phyloP scores from a whole-genome alignment of 768 basidiomycete genomes.

The Xerocomus potaroensis region DNA sequence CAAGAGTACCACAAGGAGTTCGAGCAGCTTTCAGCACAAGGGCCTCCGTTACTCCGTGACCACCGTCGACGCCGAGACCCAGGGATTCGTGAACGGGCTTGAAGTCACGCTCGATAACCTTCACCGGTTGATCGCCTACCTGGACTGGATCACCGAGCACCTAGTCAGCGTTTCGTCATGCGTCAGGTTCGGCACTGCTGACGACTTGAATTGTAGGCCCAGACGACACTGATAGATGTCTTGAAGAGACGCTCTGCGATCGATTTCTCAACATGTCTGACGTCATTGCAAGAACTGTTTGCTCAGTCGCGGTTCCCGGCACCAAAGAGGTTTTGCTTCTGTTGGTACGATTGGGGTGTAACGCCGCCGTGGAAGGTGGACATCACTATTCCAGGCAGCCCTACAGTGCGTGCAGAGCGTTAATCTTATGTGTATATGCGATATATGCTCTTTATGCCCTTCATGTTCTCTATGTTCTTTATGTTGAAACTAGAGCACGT shows the following conservation, averaged over 20 bases:
- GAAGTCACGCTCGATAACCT: slow-evolving; percentile 19
- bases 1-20: not conserved
- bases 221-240: slow-evolving; percentile 11
- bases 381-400: slow-evolving; percentile 20
- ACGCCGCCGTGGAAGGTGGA: slow-evolving; percentile 8
- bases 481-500: slow-evolving; percentile 8
- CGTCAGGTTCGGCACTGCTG: not conserved
- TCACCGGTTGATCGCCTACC: slow-evolving; percentile 20
- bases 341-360: not conserved
- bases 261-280: slow-evolving; percentile 15
- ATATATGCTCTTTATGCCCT: too few species aligned
- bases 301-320: slow-evolving; percentile 8
- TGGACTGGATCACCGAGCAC: slow-evolving; percentile 27
- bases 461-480: slow-evolving; percentile 8
- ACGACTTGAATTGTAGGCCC: slow-evolving; percentile 15
- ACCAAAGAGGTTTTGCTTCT: slow-evolving; percentile 10
- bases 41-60: not conserved
- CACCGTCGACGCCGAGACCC: slow-evolving; percentile 8
- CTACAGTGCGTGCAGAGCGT: slow-evolving; percentile 16
- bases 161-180: slow-evolving; percentile 14
- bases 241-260: slow-evolving; percentile 3
- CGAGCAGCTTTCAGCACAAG: slow-evolving; percentile 8
- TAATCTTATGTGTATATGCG: slow-evolving; percentile 13
- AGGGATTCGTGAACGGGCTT: slow-evolving; percentile 16
- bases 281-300: slow-evolving; percentile 21